These are phyloP conservation scores for Heterobasidion irregulare DNA, from an alignment of 1,284 basidiomycete species.

Conservation along the genomic window DNA sequence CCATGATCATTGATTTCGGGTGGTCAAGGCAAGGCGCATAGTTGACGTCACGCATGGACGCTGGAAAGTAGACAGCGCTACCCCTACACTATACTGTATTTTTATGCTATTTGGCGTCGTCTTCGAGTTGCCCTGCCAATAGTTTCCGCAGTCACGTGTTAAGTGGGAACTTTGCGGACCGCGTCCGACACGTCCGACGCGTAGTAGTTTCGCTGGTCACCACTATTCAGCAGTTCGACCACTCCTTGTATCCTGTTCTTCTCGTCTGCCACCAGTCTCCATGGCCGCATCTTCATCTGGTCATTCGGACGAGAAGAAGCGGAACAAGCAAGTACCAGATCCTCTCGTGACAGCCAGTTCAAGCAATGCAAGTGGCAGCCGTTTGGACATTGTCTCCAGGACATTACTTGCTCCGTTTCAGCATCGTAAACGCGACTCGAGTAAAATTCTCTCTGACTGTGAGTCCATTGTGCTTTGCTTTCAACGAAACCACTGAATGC, in stretches of 20 bases:
- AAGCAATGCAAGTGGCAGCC: constrained; percentile 2
- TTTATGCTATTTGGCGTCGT: neutral
- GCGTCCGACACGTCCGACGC: neutral
- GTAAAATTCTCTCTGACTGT: constrained; percentile 66
- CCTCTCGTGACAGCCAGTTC: constrained; percentile 15
- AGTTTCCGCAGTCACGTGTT: no score
- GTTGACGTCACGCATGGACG: neutral
- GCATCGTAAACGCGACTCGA: constrained; percentile 59
- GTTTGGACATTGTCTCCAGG: constrained; percentile 53
- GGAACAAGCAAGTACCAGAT: constrained; percentile 27
- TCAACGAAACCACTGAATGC: neutral
- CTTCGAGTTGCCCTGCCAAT: no score
- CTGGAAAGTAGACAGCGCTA: neutral
- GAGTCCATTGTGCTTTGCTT: constrained; percentile 24
- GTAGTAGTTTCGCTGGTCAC: neutral
- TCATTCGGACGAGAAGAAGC: constrained; percentile 15
- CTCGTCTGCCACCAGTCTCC: neutral
- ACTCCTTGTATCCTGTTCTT: neutral
- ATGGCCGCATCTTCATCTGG: constrained; percentile 12
- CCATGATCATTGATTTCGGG: constrained; percentile 61
- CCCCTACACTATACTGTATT: no score
- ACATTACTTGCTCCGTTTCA: constrained; percentile 59
- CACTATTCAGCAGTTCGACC: no score
- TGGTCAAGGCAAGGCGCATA: constrained; percentile 33
- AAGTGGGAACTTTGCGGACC: neutral